These are phyloP conservation scores for Geotrichum reessii DNA, from an alignment of 1,139 yeast species.

Conservation along the genomic window DNA sequence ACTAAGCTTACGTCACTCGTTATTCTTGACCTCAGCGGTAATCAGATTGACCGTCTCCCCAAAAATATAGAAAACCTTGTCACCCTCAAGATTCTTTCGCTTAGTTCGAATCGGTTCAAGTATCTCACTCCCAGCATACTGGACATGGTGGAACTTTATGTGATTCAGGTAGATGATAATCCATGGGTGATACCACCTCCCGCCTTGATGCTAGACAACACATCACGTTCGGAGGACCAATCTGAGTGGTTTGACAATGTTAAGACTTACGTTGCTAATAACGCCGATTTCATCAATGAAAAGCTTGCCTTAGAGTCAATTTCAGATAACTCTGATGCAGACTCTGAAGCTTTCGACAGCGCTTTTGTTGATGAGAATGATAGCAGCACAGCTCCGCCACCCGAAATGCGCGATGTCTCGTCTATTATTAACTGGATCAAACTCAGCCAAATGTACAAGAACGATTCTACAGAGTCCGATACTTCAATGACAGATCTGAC, in stretches of 20 bases:
- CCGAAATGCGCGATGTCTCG: slow-evolving; percentile 11
- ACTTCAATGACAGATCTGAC: background rate
- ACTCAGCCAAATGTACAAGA: slow-evolving; percentile 6
- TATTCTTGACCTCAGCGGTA: slow-evolving; percentile 62
- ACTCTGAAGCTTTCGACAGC: background rate
- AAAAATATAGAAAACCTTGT: slow-evolving; percentile 40
- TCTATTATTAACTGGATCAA: slow-evolving; percentile 15
- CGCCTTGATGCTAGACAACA: slow-evolving; percentile 34
- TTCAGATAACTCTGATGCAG: background rate
- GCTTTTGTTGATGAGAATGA: background rate
- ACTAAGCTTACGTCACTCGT: slow-evolving; percentile 45
- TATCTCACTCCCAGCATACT: slow-evolving; percentile 54
- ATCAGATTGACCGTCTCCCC: slow-evolving; percentile 46
- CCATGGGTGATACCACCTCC: slow-evolving; percentile 53
- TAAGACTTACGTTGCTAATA: slow-evolving; percentile 39
- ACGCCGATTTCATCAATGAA: slow-evolving; percentile 20
- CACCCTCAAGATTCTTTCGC: slow-evolving; percentile 46
- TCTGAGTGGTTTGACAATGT: slow-evolving; percentile 54
- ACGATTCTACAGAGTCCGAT: background rate
- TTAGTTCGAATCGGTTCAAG: slow-evolving; percentile 57
- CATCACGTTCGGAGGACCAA: slow-evolving; percentile 38
- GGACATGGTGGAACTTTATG: slow-evolving; percentile 48
- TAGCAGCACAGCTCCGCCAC: background rate
- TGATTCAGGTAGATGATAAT: slow-evolving; percentile 66
- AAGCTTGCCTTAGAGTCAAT: slow-evolving; percentile 2